These are phyloP conservation scores for Hirsutella rhossiliensis DNA, from an alignment of 2,329 filamentous ascomycete genomes.

Conservation along the genomic window DNA sequence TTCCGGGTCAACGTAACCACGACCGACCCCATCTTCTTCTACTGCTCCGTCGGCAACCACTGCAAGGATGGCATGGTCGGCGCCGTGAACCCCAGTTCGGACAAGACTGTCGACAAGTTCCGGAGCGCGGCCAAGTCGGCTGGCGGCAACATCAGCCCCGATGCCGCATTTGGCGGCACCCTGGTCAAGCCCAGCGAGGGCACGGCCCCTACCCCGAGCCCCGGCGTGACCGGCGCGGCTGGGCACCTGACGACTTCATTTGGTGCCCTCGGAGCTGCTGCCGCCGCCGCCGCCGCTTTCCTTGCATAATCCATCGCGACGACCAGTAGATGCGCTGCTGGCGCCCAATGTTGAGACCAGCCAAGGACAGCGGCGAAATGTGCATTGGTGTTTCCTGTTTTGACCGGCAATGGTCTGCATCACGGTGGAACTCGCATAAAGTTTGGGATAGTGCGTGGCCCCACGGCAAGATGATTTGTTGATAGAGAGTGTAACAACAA, in stretches of 20 bases:
- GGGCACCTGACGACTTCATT: neutral
- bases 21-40: slow-evolving; percentile 18
- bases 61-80: slow-evolving; percentile 19
- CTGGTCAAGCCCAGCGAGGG: neutral
- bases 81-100: slow-evolving; percentile 13
- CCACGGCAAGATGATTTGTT: too few relatives aligned
- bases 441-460: too few relatives aligned
- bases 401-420: too few relatives aligned
- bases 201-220: neutral
- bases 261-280: neutral
- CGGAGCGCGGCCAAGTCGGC: slow-evolving; percentile 4
- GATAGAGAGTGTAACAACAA: too few relatives aligned
- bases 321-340: neutral
- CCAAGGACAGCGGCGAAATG: too few relatives aligned
- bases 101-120: slow-evolving; percentile 9
- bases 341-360: neutral
- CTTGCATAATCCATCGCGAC: neutral
- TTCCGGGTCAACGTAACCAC: slow-evolving; percentile 14
- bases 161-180: slow-evolving; percentile 6
- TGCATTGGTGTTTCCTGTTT: too few relatives aligned
- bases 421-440: too few relatives aligned
- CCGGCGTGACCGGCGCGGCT: neutral
- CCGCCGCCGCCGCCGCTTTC: neutral
- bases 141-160: slow-evolving; percentile 4
- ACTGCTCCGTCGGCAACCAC: slow-evolving; percentile 14